Base-by-base conservation (phyloP, 176 grass and related monocot genomes). In the Thalia dealbata region DNA sequence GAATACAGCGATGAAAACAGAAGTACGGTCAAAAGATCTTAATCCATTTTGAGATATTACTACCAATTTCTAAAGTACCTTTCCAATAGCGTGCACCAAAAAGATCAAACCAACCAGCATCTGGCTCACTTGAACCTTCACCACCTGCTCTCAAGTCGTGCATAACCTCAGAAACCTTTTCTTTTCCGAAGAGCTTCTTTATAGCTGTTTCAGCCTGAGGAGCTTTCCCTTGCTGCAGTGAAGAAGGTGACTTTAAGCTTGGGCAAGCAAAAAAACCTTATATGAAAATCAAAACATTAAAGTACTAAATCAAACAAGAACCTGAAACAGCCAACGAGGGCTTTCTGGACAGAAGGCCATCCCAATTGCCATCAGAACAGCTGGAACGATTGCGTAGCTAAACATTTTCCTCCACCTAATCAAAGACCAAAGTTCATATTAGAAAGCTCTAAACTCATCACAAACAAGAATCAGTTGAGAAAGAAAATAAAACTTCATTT, bases 391-490 rank as follows among this genome's bases (percentile, higher is more conserved):
- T 71, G 90, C 88, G 35, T 93, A 83, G 50, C 76, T 74, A 78
- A 93, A 99, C 95, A 99, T 99, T 82, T 78, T 88, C 82, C 95
- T 93, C 95, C 90, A 99, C 95, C 95, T 99, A 78, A 69, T 87
- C 54, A 72, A 75, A 64, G 50, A 50, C 52, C 38, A 76, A n/a
- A 48, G n/a, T 22, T 28, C 4, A 32, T 64, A 25, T 80, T 54
- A 88, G 67, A 52, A 72, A 2, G 32, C 42, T 22, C 8, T 67
- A 26, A 19, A 63, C 16, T 3, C 11, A 64, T 29, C 63, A 1
- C 52, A 45, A 43, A 18, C 76, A 52, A 79, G 7, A 51, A 50
- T 50, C 44, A 30, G 16, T 7, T 22, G 14, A 13, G 19, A 38
- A 74, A 21, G 19, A n/a, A 11, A 5, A 60, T 58, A 42, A 58